A percentile compares a stretch with the other conserved stretches of the same genome.
Evolutionary conservation across 2,329 filamentous ascomycete genomes (phyloP).

Genomic region (Neopestalotiopsis sp.): DNA sequence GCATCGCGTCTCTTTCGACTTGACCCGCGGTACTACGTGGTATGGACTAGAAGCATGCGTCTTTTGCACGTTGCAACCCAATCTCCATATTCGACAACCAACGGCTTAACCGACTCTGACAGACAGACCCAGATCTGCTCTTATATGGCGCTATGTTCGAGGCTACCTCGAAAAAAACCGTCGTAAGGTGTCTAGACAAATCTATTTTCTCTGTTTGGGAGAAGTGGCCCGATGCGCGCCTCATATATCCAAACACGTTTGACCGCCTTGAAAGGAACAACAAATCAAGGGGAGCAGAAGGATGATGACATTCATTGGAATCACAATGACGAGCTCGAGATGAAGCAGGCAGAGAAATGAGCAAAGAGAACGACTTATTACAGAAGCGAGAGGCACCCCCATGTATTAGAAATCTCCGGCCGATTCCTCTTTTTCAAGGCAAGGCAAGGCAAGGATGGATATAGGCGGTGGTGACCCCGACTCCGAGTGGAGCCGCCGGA

Average conservation of each 20-base stretch:
- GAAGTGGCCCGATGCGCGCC: neutral
- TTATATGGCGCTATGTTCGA: neutral
- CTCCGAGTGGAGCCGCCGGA: neutral
- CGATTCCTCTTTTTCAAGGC: neutral
- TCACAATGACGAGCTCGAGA: neutral
- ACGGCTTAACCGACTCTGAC: neutral
- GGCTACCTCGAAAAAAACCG: neutral
- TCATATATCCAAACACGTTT: neutral
- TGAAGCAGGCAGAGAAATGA: neutral
- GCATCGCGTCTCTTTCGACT: neutral
- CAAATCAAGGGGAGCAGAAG: neutral
- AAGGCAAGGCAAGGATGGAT: neutral
- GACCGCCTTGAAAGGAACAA: neutral
- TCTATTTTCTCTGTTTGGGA: neutral
- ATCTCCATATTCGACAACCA: neutral
- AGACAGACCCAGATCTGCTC: neutral
- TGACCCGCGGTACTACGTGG: neutral
- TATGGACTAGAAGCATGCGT: neutral
- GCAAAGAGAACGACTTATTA: neutral
- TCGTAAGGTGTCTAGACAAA: neutral
- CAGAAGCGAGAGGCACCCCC: neutral
- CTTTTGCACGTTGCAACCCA: neutral
- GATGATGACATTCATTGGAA: neutral
- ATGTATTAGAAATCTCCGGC: neutral
- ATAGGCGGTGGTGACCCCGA: neutral